phyloP scores from a whole-genome alignment of 208 protist genomes.

The Blastocrithidia nonstop region DNA sequence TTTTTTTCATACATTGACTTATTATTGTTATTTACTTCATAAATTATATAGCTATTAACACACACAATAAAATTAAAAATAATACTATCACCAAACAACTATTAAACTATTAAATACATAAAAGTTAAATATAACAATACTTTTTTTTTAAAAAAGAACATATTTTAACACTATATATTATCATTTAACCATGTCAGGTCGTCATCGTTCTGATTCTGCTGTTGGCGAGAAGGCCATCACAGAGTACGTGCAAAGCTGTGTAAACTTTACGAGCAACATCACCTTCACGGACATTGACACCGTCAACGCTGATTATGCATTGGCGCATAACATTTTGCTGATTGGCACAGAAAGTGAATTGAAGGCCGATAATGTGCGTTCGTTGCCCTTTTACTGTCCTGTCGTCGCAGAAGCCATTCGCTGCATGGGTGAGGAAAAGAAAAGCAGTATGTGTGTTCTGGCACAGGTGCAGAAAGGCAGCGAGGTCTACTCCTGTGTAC shows the following conservation, averaged over 20 bases:
- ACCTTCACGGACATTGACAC: constrained; percentile 27
- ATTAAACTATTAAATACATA: background rate
- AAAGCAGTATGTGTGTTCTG: constrained; percentile 10
- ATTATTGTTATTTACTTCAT: constrained; percentile 2
- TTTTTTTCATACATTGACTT: background rate
- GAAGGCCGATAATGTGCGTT: constrained; percentile 15
- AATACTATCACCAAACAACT: constrained; percentile 1
- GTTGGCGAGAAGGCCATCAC: constrained; percentile 14
- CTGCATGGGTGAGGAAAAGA: constrained; percentile 15
- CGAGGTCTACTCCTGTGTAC: constrained; percentile 13
- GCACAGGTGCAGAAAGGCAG: constrained; percentile 4
- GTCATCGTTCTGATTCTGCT: constrained; percentile 14
- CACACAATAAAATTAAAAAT: background rate
- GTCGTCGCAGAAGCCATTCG: constrained; percentile 34
- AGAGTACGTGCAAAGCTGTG: constrained; percentile 27
- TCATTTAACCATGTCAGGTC: constrained; percentile 10
- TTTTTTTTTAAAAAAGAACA: background rate
- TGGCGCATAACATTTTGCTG: constrained; percentile 26
- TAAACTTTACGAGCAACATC: constrained; percentile 38
- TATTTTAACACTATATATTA: background rate
- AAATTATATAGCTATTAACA: too few relatives aligned
- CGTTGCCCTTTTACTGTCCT: constrained; percentile 29
- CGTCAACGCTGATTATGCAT: constrained; percentile 3
- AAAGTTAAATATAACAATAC: background rate
- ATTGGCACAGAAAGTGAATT: constrained; percentile 30